Percentiles rank a stretch among this genome's conserved stretches.
These are phyloP conservation scores for Metschnikowia aberdeeniae DNA, from an alignment of 805 yeast genomes.

Conservation along the genomic window DNA sequence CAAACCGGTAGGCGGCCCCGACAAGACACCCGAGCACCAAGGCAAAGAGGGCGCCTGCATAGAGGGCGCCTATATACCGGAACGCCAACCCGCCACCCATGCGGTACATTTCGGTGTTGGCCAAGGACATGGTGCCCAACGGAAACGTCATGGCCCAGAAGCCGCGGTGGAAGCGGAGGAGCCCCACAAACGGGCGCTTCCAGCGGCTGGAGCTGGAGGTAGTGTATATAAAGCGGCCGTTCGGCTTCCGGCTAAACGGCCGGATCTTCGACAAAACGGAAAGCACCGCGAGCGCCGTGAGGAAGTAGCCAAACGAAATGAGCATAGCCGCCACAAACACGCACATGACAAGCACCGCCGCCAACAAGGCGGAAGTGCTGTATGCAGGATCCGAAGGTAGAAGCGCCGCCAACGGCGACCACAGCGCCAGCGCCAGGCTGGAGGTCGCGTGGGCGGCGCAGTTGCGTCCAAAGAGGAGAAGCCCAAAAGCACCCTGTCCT, in stretches of 20 bases:
- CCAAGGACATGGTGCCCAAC: constrained; percentile 65
- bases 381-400: constrained; percentile 7
- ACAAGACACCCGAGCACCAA: constrained; percentile 34
- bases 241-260: constrained; percentile 32
- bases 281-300: constrained; percentile 34
- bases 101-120: constrained; percentile 47
- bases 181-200: constrained; percentile 15
- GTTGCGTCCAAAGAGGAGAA: constrained; percentile 52
- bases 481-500: constrained; percentile 80
- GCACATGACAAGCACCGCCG: constrained; percentile 15
- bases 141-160: constrained; percentile 91
- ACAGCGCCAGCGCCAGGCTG: no score
- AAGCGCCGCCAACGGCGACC: constrained; percentile 12
- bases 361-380: constrained; percentile 1
- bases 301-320: constrained; percentile 56
- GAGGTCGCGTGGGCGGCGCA: no score
- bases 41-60: constrained; percentile 49
- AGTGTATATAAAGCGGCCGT: constrained; percentile 18
- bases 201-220: constrained; percentile 9
- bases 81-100: constrained; percentile 47
- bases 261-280: constrained; percentile 40
- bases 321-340: constrained; percentile 37
- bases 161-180: constrained; percentile 20
- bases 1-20: constrained; percentile 25
- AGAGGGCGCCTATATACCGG: constrained; percentile 58